Evolutionary conservation across 257 asterid genomes (phyloP), one percentile per base, ranked within the genome.

Genomic region (Mitragyna speciosa): DNA sequence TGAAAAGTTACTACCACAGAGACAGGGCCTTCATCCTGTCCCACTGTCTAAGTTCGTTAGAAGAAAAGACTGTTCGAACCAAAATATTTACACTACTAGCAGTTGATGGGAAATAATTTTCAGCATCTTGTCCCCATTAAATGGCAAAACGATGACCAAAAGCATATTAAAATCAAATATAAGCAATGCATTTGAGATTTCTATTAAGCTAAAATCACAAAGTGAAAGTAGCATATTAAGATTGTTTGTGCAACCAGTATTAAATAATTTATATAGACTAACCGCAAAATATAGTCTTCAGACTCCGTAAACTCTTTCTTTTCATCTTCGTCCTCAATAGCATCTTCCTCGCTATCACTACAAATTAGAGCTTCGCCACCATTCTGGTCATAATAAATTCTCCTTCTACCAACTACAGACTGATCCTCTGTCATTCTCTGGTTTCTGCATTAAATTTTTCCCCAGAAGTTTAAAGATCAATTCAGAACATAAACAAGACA

Each of bases 351-450:
- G 68, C 97, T 93, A 66, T 96, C 99, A 84, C 98, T 96, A 78
- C 97, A 94, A 80, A 96, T 92, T 56, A 96, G 92, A 79, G 99
- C 94, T 89, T 96, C 99, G 0, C 99, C 99, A 31, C 97, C 96
- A 88, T 68, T 90, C 76, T 88, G 96, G 72, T 90, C 99, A 87
- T 96, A 96, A 85, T 96, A 96, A 74, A 96, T 96, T 85, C 99
- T 90, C 81, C 99, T 91, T 83, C 99, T 91, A 74, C 99, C 99
- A 51, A 96, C 88, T 58, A 92, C 97, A 11, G 99, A 96, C 86
- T 96, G 98, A 82, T 94, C 98, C 87, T 90, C 97, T 11, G 97
- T 89, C 99, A 96, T 96, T 81, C 94, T 90, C 83, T 92, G 98
- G 82, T 96, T 96, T 90, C 99, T 96, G 87, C 80, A 82, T 52